Evolutionary conservation across 768 basidiomycete species (phyloP), one percentile per base, ranked within the genome.

Genomic region (Pisolithus orientalis): DNA sequence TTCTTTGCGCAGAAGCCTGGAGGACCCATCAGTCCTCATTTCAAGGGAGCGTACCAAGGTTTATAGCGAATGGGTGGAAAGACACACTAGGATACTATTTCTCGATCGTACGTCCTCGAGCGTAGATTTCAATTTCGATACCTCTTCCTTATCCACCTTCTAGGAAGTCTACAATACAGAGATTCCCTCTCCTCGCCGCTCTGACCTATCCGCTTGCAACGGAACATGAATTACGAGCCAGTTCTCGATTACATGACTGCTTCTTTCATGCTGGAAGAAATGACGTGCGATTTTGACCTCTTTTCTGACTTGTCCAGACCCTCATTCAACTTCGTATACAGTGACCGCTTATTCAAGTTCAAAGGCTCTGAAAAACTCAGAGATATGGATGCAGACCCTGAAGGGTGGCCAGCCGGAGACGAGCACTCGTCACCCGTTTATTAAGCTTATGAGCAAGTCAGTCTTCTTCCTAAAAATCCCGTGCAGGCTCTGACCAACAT

Each of bases 261-360:
- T 14, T 67, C 65, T 7, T 65, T 67, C 51, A 65, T 67, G 62
- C 56, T 67, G 7, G 65, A 66, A 46, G 62, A 63, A 38, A 39
- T 65, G 34, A 66, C 65, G 65, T 62, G 50, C 34, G 21, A 60
- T 27, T 42, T n/a, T 9, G 14, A 38, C 39, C 53, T 16, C 16
- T 34, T 7, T 43, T 37, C n/a, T 17, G 48, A 17, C 1, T 54
- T 54, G 11, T 39, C 24, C 24, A 50, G 4, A 8, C 21, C 8
- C 24, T 52, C 29, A 54, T 34, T 55, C n/a, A 5, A 4, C n/a
- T 27, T 32, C 39, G 29, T 32, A 27, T 47, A 37, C 24, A 66
- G 65, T 27, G 65, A 66, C 51, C 60, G 58, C 2, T 56, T 56
- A 56, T 31, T 65, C 65, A 10, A 66, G 65, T 44, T 45, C 45